These are phyloP conservation scores for Monascus purpureus DNA, from an alignment of 495 filamentous ascomycete species.

Conservation along the genomic window DNA sequence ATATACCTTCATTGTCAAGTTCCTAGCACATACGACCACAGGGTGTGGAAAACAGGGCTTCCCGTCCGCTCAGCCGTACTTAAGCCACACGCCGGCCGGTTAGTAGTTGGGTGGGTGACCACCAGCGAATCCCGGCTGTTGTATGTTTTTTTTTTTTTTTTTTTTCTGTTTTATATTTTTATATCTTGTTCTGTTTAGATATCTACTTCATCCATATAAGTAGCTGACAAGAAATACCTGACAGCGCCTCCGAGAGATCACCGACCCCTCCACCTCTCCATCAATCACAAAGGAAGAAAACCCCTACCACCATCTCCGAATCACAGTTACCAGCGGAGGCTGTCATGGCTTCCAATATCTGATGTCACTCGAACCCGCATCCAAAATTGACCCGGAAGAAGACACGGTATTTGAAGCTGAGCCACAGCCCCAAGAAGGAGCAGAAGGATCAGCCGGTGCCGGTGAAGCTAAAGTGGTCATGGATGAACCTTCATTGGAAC, in stretches of 20 bases:
- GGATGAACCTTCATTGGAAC: slow-evolving; percentile 73
- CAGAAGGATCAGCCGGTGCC: slow-evolving; percentile 15
- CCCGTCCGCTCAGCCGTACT: slow-evolving; percentile 37
- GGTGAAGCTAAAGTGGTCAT: slow-evolving; percentile 72
- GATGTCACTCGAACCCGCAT: slow-evolving; percentile 61
- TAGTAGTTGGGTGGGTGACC: slow-evolving; percentile 39
- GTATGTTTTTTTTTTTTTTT: slow-evolving; percentile 25
- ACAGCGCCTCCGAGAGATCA: slow-evolving; percentile 54
- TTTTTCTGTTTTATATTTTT: slow-evolving; percentile 20
- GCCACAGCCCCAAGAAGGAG: slow-evolving; percentile 6
- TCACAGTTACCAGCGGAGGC: slow-evolving; percentile 81
- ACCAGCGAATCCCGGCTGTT: slow-evolving; percentile 37
- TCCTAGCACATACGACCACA: slow-evolving; percentile 31
- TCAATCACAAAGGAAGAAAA: slow-evolving; percentile 51
- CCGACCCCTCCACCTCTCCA: slow-evolving; percentile 27
- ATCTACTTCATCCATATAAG: too few species aligned
- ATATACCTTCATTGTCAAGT: slow-evolving; percentile 4
- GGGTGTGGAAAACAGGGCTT: slow-evolving; percentile 38
- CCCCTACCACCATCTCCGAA: slow-evolving; percentile 69
- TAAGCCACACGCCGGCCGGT: slow-evolving; percentile 36
- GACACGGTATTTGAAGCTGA: slow-evolving; percentile 50
- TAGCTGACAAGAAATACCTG: slow-evolving; percentile 8
- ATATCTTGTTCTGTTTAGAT: slow-evolving; percentile 1
- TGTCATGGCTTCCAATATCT: slow-evolving; percentile 98
- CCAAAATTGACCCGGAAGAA: slow-evolving; percentile 50